These are phyloP conservation scores for Monosporascus sp. DNA, from an alignment of 2,329 filamentous ascomycete species.

Conservation along the genomic window DNA sequence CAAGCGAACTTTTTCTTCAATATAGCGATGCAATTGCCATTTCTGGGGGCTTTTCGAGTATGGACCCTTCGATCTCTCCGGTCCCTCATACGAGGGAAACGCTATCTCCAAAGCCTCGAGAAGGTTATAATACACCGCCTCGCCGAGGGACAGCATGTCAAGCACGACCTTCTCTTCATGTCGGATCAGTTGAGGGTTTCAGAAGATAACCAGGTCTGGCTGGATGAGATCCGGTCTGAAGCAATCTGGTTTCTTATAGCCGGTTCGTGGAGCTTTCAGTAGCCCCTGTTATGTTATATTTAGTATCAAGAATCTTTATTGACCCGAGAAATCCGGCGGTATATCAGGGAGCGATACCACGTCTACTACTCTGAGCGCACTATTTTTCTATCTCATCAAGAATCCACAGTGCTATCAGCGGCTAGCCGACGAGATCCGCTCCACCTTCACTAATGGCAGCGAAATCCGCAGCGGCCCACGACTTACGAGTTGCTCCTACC, in stretches of 20 bases:
- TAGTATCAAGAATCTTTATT: too few relatives aligned
- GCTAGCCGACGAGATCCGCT: conserved; percentile 6
- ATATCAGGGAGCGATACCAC: conserved; percentile 6
- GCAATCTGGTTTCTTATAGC: conserved; percentile 4
- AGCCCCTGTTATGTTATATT: neutral
- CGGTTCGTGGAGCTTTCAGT: neutral
- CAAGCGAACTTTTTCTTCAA: conserved; percentile 1
- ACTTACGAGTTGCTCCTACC: neutral
- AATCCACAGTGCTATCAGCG: neutral
- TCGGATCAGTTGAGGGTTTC: neutral
- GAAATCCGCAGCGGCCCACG: neutral
- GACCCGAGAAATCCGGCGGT: neutral
- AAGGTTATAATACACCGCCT: conserved; percentile 1
- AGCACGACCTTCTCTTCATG: conserved; percentile 4
- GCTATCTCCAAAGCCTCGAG: neutral
- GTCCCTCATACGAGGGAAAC: conserved; percentile 2
- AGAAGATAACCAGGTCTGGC: neutral
- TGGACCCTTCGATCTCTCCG: neutral
- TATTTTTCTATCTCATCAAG: conserved; percentile 8
- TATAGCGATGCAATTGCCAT: conserved; percentile 3
- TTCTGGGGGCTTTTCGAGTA: neutral
- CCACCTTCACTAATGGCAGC: neutral
- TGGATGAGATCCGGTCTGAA: conserved; percentile 2
- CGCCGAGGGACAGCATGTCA: neutral
- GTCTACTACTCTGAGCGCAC: conserved; percentile 1